Evolutionary conservation across 129 eudicot genomes (phyloP).

Genomic region (Flaveria trinervia): DNA sequence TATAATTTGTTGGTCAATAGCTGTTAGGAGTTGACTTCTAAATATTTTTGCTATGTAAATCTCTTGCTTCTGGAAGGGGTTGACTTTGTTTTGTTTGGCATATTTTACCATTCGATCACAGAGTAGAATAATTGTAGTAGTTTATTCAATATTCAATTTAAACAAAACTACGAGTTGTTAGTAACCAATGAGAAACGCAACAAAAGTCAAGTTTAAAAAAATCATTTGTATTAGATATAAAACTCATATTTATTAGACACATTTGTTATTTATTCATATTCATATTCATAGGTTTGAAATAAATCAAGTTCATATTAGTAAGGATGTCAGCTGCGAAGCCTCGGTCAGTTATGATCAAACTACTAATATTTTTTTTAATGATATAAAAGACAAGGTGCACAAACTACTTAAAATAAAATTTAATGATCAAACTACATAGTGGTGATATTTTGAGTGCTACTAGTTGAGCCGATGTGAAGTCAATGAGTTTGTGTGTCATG

Average conservation of each 20-base stretch:
- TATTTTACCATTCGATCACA: neutral
- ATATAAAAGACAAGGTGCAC: no score
- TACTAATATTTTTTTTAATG: no score
- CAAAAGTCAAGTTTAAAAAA: neutral
- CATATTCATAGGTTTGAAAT: neutral
- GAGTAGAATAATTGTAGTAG: neutral
- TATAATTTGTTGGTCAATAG: constrained; percentile 2
- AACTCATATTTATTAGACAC: neutral
- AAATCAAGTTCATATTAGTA: no score
- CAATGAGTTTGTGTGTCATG: no score
- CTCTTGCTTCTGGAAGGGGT: neutral
- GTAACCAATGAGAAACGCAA: neutral
- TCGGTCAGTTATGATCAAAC: no score
- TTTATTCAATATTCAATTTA: neutral
- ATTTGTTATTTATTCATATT: neutral
- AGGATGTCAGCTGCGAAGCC: no score
- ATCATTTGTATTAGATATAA: no score
- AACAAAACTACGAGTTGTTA: neutral
- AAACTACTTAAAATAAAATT: no score
- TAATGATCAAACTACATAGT: no score
- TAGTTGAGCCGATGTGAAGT: no score
- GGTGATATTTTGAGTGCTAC: no score
- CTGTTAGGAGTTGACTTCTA: neutral
- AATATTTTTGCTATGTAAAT: neutral
- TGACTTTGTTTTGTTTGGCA: neutral